A percentile compares a stretch with the other conserved stretches of the same genome.
phyloP scores from a whole-genome alignment of 495 filamentous ascomycete species.

The Neurospora sp. region DNA sequence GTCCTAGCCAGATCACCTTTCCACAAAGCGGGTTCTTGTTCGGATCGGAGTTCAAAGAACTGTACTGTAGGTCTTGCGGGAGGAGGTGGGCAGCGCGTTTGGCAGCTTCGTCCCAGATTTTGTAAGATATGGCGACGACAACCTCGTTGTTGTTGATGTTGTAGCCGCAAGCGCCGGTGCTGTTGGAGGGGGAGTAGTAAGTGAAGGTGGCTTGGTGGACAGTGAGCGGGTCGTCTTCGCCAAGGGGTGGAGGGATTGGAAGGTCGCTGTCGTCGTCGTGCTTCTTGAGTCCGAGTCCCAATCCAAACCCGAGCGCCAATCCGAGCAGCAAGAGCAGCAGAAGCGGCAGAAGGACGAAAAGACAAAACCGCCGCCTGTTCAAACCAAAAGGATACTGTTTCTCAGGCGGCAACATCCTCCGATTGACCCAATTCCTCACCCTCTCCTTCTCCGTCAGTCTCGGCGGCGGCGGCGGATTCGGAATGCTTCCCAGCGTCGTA shows the following conservation, averaged over 20 bases:
- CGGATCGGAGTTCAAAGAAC: slow-evolving; percentile 39
- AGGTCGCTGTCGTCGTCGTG: background rate
- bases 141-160: slow-evolving; percentile 39
- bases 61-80: background rate
- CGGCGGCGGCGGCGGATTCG: background rate
- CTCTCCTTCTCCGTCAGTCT: background rate
- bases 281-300: background rate
- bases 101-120: slow-evolving; percentile 50
- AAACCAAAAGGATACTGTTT: background rate
- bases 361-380: background rate
- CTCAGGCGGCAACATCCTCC: background rate
- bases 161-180: slow-evolving; percentile 56
- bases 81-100: slow-evolving; percentile 11
- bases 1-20: slow-evolving; percentile 44
- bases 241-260: background rate
- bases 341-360: background rate
- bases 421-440: background rate
- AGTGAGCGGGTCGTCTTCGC: background rate
- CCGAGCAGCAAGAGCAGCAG: background rate
- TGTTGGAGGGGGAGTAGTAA: slow-evolving; percentile 36
- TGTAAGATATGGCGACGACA: slow-evolving; percentile 57
- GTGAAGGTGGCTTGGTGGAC: background rate
- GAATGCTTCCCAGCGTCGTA: background rate
- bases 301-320: background rate
- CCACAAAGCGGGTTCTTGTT: slow-evolving; percentile 67